Evolutionary conservation across 2,329 filamentous ascomycete species (phyloP), one percentile per base, ranked within the genome.

Genomic region (Sporothrix brunneoviolacea): DNA sequence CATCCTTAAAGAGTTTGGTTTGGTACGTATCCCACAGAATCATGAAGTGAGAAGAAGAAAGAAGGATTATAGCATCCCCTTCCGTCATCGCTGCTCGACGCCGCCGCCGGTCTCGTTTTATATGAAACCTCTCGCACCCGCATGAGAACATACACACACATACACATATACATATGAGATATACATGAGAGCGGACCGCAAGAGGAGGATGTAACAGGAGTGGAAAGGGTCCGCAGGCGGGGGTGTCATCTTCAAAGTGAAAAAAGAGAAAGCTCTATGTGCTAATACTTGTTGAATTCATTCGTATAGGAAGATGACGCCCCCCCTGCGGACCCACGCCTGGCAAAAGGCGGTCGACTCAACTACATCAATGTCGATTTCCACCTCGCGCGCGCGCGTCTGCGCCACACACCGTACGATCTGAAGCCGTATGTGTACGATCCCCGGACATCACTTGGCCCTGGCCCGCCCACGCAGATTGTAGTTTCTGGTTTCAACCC

Each of bases 401-500:
- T 83, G 63, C 85, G 79, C 62, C 80, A 77, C 59, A 79, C 85
- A 24, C 86, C 86, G 1, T 95, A 95, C 68, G 83, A 85, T 54
- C 71, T 95, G 46, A 87, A 82, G 64, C 84, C 86, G 19, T 96
- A 94, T 67, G 69, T 80, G 22, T 93, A 89, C 67, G 91, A 97
- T 64, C 71, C 83, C 5, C 82, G 82, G 60, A 89, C 88, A 4
- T 95, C 91, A 2, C 82, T 94, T 59, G 91, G 91, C 0, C 88
- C 90, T 21, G 89, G 89, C 0, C 91, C 91, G 13, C 88, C 93
- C 2, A 89, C 86, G 3, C 89, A 95, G 64, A 82, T 98, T 43
- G 84, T 97, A 4, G 89, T 96, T 18, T 91, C 84, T n/a, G 89
- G 90, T n/a, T 96, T 96, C 65, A 93, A 97, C 66, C 91, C 91